Evolutionary conservation across 257 asterid genomes (phyloP), one percentile per base, ranked within the genome.

Genomic region (Rhazya stricta): DNA sequence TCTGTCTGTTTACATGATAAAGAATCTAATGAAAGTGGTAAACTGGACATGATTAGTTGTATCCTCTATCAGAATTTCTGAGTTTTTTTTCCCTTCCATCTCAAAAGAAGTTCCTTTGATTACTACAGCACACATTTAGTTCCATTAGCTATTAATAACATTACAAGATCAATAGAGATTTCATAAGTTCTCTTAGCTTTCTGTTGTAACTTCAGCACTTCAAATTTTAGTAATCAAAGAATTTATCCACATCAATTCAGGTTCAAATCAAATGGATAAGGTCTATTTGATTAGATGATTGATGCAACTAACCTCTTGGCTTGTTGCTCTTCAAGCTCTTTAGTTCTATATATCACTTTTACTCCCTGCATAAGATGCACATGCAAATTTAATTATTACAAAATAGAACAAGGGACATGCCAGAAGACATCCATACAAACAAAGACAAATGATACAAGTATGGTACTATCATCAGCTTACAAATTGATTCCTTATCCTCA

Each of bases 291-390:
- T 68, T 71, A 71, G 73, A 43, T 23, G 69, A 83, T 77, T 65
- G 51, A 80, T 73, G 57, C 53, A 32, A 72, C 63, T 39, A 78
- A 93, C 98, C 98, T 93, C 84, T 79, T 91, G 74, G 98, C 96
- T 81, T 93, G 98, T 80, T 88, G 91, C 85, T 91, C 97, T 87
- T 93, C 98, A 50, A 93, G 96, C 81, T 93, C 96, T 84, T 86
- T 91, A 78, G 97, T 93, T 88, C 98, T 88, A 89, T 91, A 91
- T 67, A 93, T 83, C 80, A 93, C 91, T 89, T 87, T 89, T 79
- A 93, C 98, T 50, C 97, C 97, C 98, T 93, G 91, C 78, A 84
- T 72, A 73, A 63, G 63, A 66, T 53, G 51, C 67, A 78, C 13
- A 77, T 61, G 75, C n/a, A 48, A 1, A 23, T 18, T 74, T 21